phyloP scores from a whole-genome alignment of 1,284 basidiomycete species.

The Ustilago trichophora region DNA sequence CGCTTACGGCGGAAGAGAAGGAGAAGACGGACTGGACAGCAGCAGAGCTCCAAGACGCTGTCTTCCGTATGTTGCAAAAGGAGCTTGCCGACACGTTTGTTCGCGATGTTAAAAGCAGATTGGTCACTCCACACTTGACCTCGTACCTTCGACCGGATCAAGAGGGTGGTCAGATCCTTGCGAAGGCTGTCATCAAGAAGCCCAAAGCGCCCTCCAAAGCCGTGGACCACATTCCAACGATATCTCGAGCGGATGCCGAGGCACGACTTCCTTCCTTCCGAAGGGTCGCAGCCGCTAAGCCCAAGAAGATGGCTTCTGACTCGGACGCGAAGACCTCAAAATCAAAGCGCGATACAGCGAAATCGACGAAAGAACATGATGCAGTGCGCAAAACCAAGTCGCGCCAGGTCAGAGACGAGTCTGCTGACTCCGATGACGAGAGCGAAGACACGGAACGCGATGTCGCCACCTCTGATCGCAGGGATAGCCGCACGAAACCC shows the following conservation, averaged over 20 bases:
- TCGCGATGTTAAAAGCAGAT: slow-evolving; percentile 76
- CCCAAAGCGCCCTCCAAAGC: neutral
- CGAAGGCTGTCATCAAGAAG: slow-evolving; percentile 21
- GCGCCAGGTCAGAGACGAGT: neutral
- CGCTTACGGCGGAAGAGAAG: slow-evolving; percentile 27
- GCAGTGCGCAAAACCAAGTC: slow-evolving; percentile 5
- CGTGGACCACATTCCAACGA: neutral
- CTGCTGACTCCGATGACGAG: slow-evolving; percentile 16
- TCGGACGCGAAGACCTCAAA: slow-evolving; percentile 1
- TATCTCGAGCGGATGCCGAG: slow-evolving; percentile 3
- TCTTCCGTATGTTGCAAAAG: slow-evolving; percentile 73
- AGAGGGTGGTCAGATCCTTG: slow-evolving; percentile 64
- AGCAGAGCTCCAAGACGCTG: slow-evolving; percentile 73
- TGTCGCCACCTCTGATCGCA: neutral
- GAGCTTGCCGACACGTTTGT: slow-evolving; percentile 75
- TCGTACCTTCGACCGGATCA: slow-evolving; percentile 70
- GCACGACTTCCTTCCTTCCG: slow-evolving; percentile 48
- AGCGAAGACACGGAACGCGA: slow-evolving; percentile 6
- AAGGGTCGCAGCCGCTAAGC: slow-evolving; percentile 9
- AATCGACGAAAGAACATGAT: slow-evolving; percentile 1
- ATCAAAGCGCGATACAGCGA: slow-evolving; percentile 2
- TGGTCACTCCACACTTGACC: slow-evolving; percentile 73
- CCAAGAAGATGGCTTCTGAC: slow-evolving; percentile 8
- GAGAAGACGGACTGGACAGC: slow-evolving; percentile 71
- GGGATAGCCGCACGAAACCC: neutral